Evolutionary conservation across 129 eudicot species (phyloP), one percentile per base, ranked within the genome.

Genomic region (Flaveria robusta): DNA sequence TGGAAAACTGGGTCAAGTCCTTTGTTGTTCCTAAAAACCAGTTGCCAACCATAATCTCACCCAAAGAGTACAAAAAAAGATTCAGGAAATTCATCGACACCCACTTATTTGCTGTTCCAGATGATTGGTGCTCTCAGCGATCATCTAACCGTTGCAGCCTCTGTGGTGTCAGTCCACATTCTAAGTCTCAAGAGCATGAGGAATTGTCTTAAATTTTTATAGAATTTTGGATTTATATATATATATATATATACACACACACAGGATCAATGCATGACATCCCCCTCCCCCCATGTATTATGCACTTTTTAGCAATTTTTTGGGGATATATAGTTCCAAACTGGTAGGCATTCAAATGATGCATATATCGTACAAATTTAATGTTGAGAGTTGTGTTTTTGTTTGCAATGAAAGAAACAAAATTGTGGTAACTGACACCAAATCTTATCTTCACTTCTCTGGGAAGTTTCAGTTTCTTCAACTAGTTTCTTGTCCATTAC

Each of bases 1-100:
- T 91, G 15, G 97, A 91, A 79, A 91, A 81, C 52, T 88, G 90
- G 97, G 94, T 91, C n/a, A 88, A 91, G 66, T 85, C 93, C 5
- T 91, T 92, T 20, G 91, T 88, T 46, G 91, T 91, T 46, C 95
- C 97, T 3, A 88, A 73, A 74, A 91, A 91, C 82, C 87, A 83
- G 79, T 15, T 73, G 84, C 97, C 97, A 7, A 91, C 97, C 4
- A 75, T 91, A 26, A 83, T 91, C 66, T 91, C 97, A 51, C 97
- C 97, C 4, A 77, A 45, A 71, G 97, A 88, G 80, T 91, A 91
- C 83, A 86, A 88, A 42, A 88, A 82, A 75, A 81, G 97, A 74
- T 91, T 91, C 47, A 74, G 94, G 56, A 91, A 91, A 77, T 91
- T 91, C 81, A 86, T 91, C 0, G 85, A 81, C 39, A 85, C 92